These are phyloP conservation scores for Piper longum DNA, from an alignment of 164 flowering plant species.

Conservation along the genomic window DNA sequence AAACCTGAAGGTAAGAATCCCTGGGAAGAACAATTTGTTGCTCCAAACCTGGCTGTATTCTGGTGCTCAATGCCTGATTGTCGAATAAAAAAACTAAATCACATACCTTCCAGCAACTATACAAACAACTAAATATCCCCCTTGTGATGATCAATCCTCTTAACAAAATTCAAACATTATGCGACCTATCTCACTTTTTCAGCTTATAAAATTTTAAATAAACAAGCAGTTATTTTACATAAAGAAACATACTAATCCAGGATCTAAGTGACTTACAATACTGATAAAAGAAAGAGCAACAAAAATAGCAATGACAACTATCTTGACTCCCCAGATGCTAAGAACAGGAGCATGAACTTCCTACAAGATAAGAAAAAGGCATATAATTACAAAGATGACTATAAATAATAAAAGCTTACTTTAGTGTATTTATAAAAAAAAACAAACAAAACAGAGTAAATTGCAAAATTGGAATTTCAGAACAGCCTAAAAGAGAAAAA, in stretches of 20 bases:
- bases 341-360: constrained; percentile 88
- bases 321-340: constrained; percentile 68
- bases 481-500: background rate
- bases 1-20: constrained; percentile 98
- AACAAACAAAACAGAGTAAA: background rate
- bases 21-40: constrained; percentile 91
- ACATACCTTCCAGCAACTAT: background rate
- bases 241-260: background rate
- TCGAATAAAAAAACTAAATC: constrained; percentile 1
- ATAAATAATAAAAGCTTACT: background rate
- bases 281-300: constrained; percentile 67
- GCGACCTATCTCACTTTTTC: no score
- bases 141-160: background rate
- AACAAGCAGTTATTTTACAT: background rate
- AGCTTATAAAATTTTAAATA: no score
- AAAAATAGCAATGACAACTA: constrained; percentile 56
- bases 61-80: constrained; percentile 69
- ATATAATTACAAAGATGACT: background rate
- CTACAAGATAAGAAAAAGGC: constrained; percentile 24
- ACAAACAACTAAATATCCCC: no score
- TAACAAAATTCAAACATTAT: no score
- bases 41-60: constrained; percentile 91
- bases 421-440: no score
- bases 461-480: background rate
- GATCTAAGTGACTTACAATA: constrained; percentile 53